Conservation (phyloP, 208 protist genomes). For the Leishmania aethiopica region DNA sequence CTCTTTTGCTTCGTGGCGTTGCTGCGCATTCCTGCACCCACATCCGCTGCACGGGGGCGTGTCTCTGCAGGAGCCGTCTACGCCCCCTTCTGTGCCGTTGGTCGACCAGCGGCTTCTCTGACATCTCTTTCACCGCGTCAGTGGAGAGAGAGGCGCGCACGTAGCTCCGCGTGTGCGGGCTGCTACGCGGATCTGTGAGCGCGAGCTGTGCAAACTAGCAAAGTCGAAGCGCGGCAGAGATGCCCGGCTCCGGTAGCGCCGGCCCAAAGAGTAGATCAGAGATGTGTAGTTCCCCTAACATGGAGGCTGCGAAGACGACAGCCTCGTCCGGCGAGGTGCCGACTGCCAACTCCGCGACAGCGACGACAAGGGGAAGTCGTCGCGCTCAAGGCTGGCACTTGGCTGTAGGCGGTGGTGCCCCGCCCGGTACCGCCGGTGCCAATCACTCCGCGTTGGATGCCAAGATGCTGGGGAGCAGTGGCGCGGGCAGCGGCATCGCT, state of each 20-base stretch:
- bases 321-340: background rate
- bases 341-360: background rate
- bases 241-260: background rate
- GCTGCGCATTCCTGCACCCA: background rate
- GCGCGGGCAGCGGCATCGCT: background rate
- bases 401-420: constrained; percentile 2
- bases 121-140: background rate
- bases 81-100: background rate
- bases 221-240: background rate
- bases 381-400: constrained; percentile 26
- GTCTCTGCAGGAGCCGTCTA: background rate
- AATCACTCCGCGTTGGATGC: background rate
- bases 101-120: background rate
- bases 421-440: background rate
- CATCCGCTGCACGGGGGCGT: background rate
- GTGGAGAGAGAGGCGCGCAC: background rate
- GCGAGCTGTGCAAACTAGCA: background rate
- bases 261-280: background rate
- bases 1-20: background rate
- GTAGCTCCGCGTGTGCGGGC: background rate
- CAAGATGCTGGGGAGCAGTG: constrained; percentile 2
- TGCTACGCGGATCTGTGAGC: background rate
- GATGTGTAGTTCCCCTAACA: constrained; percentile 4
- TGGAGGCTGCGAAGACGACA: background rate
- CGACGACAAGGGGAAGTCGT: constrained; percentile 20